A percentile compares a stretch with the other conserved stretches of the same genome.
These are phyloP conservation scores for Fusarium setosum DNA, from an alignment of 2,329 filamentous ascomycete species.

Conservation along the genomic window DNA sequence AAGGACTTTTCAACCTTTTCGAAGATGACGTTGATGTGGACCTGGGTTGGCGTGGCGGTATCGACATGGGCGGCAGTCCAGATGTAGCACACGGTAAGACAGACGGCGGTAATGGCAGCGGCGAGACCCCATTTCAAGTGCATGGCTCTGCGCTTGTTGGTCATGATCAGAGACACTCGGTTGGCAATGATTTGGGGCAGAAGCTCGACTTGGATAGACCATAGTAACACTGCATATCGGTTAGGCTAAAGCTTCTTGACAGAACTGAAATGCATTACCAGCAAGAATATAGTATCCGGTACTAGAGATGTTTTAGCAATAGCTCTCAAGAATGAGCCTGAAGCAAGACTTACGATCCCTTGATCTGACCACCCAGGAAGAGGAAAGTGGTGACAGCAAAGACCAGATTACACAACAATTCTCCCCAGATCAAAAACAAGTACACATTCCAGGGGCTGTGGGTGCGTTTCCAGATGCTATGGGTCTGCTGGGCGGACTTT, in stretches of 20 bases:
- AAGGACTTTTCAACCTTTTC: slow-evolving; percentile 54
- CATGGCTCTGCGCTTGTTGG: slow-evolving; percentile 46
- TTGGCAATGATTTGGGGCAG: slow-evolving; percentile 59
- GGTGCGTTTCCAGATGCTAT: slow-evolving; percentile 27
- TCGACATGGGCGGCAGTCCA: slow-evolving; percentile 51
- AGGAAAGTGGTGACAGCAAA: slow-evolving; percentile 41
- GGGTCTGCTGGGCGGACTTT: slow-evolving; percentile 36
- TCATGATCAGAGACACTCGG: slow-evolving; percentile 54
- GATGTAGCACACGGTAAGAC: slow-evolving; percentile 52
- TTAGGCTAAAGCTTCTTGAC: neutral
- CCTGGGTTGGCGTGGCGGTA: slow-evolving; percentile 1
- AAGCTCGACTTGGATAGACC: slow-evolving; percentile 49
- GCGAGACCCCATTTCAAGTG: slow-evolving; percentile 51
- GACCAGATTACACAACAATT: slow-evolving; percentile 35
- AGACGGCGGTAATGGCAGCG: slow-evolving; percentile 48
- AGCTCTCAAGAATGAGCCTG: rapidly evolving
- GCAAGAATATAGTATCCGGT: neutral
- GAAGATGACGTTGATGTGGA: slow-evolving; percentile 31
- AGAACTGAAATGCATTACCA: neutral
- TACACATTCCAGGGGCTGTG: slow-evolving; percentile 34
- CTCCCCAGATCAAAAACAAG: slow-evolving; percentile 43
- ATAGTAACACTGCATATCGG: slow-evolving; percentile 12
- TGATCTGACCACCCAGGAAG: slow-evolving; percentile 32
- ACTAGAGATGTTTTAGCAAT: no score
- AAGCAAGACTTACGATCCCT: neutral